Conservation (phyloP, 768 basidiomycete genomes). For the Boletus tylopilopsis region DNA sequence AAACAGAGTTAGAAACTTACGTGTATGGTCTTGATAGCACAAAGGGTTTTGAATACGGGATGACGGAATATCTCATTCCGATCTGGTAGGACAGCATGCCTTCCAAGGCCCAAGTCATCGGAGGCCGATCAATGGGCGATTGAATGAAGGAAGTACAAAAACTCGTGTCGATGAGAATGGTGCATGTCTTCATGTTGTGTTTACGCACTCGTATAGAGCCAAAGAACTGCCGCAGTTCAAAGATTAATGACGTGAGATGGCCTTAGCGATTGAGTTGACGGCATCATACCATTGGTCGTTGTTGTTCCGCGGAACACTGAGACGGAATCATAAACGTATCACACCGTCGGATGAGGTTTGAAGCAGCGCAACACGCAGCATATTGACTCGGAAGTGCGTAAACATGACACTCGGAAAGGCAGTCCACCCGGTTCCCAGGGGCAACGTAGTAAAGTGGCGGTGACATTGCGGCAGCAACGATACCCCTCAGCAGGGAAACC, state of each 20-base stretch:
- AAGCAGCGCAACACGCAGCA: slow-evolving; percentile 11
- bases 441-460: slow-evolving; percentile 14
- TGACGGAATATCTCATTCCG: slow-evolving; percentile 1
- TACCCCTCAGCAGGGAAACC: slow-evolving; percentile 1
- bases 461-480: slow-evolving; percentile 6
- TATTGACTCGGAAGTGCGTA: slow-evolving; percentile 11
- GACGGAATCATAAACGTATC: not conserved
- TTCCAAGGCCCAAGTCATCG: not conserved
- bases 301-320: slow-evolving; percentile 18
- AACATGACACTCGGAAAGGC: slow-evolving; percentile 8
- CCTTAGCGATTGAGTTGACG: slow-evolving; percentile 4
- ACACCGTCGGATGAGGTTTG: slow-evolving; percentile 10
- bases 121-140: not conserved
- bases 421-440: slow-evolving; percentile 3
- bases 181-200: not conserved
- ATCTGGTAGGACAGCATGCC: slow-evolving; percentile 4
- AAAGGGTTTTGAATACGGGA: slow-evolving; percentile 1
- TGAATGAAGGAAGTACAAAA: slow-evolving; percentile 1
- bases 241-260: slow-evolving; percentile 4
- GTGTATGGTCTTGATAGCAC: not conserved
- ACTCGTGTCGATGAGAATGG: slow-evolving; percentile 9
- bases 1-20: slow-evolving; percentile 9
- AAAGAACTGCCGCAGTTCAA: not conserved
- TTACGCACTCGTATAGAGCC: not conserved
- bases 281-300: not conserved